Evolutionary conservation across 352 stramenopile species (phyloP).

Genomic region (Halophytophthora batemanensis): DNA sequence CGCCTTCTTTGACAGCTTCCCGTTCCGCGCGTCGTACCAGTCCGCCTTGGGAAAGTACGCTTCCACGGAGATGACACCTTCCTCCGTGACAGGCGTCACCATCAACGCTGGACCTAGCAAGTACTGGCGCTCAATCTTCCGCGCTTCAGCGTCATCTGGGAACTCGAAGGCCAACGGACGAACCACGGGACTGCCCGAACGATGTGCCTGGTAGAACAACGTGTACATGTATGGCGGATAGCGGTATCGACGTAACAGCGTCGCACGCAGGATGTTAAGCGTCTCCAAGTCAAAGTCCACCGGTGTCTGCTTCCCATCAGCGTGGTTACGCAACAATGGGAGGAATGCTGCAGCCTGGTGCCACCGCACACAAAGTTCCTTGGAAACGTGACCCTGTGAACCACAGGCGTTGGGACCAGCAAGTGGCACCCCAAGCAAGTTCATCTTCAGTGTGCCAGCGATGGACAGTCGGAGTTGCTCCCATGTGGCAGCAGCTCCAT

Average conservation of each 20-base stretch:
- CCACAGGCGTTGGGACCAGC: slow-evolving; percentile 69
- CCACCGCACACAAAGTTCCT: slow-evolving; percentile 81
- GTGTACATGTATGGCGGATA: slow-evolving; percentile 88
- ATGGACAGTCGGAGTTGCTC: slow-evolving; percentile 77
- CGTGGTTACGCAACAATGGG: slow-evolving; percentile 77
- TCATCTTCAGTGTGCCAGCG: slow-evolving; percentile 69
- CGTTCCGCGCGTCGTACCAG: slow-evolving; percentile 68
- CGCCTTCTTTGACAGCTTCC: slow-evolving; percentile 26
- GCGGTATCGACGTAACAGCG: slow-evolving; percentile 58
- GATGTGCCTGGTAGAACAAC: slow-evolving; percentile 61
- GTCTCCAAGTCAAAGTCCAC: slow-evolving; percentile 67
- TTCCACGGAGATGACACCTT: slow-evolving; percentile 47
- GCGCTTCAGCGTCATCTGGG: slow-evolving; percentile 34
- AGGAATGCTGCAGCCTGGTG: slow-evolving; percentile 78
- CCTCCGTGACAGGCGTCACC: slow-evolving; percentile 71
- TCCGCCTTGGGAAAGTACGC: slow-evolving; percentile 69
- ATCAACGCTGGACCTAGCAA: slow-evolving; percentile 69
- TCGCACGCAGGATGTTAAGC: slow-evolving; percentile 60
- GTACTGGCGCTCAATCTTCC: slow-evolving; percentile 65
- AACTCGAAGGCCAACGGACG: slow-evolving; percentile 69
- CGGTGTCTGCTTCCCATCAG: slow-evolving; percentile 47
- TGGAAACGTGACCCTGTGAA: slow-evolving; percentile 35
- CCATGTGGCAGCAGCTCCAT: slow-evolving; percentile 60
- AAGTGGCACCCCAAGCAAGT: slow-evolving; percentile 71
- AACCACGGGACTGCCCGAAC: slow-evolving; percentile 40